Evolutionary conservation across 148 eudicot genomes (phyloP).

Genomic region (Rhododendron williamsianum): DNA sequence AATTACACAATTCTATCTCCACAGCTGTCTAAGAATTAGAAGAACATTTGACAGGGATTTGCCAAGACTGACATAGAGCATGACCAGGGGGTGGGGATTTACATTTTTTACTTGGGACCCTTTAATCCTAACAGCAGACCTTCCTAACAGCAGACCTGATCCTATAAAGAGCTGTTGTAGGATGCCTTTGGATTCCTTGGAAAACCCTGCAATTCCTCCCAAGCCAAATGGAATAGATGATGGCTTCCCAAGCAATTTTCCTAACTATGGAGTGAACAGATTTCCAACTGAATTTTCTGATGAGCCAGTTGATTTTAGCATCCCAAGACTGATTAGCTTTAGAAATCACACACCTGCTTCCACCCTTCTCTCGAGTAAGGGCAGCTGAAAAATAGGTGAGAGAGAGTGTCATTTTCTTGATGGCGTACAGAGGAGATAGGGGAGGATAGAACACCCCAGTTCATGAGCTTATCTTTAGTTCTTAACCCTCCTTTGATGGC

Average conservation of each 20-base stretch:
- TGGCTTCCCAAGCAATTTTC: not conserved
- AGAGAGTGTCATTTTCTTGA: not conserved
- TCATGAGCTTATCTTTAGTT: not conserved
- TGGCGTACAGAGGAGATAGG: not conserved
- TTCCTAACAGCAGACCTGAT: not conserved
- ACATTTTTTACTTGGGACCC: not conserved
- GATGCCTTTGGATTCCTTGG: not conserved
- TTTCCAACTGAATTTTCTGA: not conserved
- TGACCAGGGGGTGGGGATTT: not conserved
- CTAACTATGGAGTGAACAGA: not conserved
- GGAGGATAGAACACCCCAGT: not conserved
- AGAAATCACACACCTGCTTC: not conserved
- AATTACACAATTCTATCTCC: not conserved
- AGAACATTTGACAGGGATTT: not conserved
- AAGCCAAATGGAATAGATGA: not conserved
- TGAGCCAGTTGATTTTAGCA: not conserved
- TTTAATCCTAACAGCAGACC: not conserved
- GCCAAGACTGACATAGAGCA: not conserved
- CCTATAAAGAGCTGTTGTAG: not conserved
- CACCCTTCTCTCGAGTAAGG: not conserved
- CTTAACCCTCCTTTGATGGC: not conserved
- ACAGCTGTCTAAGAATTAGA: not conserved
- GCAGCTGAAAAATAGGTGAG: not conserved
- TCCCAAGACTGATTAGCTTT: not conserved
- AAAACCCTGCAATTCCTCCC: not conserved